Evolutionary conservation across 2,329 filamentous ascomycete genomes (phyloP), one percentile per base, ranked within the genome.

Genomic region (Stenocarpella maydis): DNA sequence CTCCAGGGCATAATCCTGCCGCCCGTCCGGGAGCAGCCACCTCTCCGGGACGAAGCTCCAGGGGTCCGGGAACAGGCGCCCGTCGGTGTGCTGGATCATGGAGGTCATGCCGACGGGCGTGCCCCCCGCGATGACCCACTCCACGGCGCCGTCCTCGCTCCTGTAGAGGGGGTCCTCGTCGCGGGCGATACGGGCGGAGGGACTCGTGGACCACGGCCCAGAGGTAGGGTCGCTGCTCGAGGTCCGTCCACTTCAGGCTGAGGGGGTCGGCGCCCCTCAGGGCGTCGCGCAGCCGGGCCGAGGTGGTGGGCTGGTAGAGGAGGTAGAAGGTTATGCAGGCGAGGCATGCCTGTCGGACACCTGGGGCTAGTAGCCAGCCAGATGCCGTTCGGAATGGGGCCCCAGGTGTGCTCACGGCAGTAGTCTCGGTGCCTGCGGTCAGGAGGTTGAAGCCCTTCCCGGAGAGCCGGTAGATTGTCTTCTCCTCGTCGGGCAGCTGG

Each of bases 211-310:
- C 61, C 6, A 75, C 72, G 1, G 70, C 75, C 58, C 60, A 41
- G 4, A 76, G 68, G 55, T 76, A 75, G 14, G 75, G 74, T 3
- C 73, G 60, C 41, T 69, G 64, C 71, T 76, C 75, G 6, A 76
- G 72, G 10, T 63, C 53, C 1, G 64, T 52, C 74, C 73, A 74
- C 19, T 53, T 53, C 1, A 74, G 73, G 5, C 73, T 31, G 7
- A 53, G 26, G 21, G 63, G 63, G 15, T 68, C 65, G 12, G 37
- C 41, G 6, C 54, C 43, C 19, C 61, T 12, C 7, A 60, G 50
- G n/a, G 26, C 19, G 12, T 60, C 39, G 2, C 31, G 14, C 3
- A 67, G 34, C 2, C 52, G 37, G 17, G 61, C 12, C 34, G 43
- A 53, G 4, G 55, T 68, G 3, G 31, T 17, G 19, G 65, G 65